Conservation (phyloP, 2,329 filamentous ascomycete genomes). For the Ceratocystis cacaofunesta region DNA sequence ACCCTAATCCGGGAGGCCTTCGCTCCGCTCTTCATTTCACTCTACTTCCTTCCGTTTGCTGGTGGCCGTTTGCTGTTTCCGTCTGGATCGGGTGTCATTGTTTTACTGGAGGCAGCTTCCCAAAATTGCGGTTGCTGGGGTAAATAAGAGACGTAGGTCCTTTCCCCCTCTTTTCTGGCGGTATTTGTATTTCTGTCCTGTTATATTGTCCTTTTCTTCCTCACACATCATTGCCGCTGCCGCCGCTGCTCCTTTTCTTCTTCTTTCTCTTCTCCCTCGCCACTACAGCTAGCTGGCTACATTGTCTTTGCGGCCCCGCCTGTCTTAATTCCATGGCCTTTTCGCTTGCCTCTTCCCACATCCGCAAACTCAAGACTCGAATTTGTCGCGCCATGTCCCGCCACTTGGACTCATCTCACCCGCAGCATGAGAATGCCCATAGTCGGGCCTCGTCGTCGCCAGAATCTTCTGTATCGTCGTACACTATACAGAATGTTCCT, state of each 20-base stretch:
- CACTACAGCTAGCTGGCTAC: too few species aligned
- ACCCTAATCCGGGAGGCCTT: not conserved
- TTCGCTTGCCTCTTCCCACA: not conserved
- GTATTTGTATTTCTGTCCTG: not conserved
- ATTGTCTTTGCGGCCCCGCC: not conserved
- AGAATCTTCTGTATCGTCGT: not conserved
- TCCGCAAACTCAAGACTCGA: not conserved
- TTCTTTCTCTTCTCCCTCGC: not conserved
- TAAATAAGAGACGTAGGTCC: not conserved
- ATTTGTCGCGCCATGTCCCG: conserved; percentile 8
- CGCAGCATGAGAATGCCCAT: conserved; percentile 10
- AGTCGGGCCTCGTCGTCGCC: not conserved
- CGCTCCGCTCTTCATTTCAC: not conserved
- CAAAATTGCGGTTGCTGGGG: not conserved
- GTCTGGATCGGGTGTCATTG: not conserved
- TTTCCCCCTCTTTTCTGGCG: not conserved
- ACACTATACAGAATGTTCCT: conserved; percentile 12
- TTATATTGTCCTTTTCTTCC: not conserved
- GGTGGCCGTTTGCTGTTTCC: not conserved
- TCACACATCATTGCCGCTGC: not conserved
- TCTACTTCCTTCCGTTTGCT: not conserved
- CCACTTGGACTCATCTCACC: conserved; percentile 10
- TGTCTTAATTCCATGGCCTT: not conserved
- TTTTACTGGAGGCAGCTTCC: not conserved
- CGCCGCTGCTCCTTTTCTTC: not conserved